Percentiles rank a stretch among this genome's conserved stretches.
Conservation (phyloP, 1,284 basidiomycete species). For the Flammula alnicola region DNA sequence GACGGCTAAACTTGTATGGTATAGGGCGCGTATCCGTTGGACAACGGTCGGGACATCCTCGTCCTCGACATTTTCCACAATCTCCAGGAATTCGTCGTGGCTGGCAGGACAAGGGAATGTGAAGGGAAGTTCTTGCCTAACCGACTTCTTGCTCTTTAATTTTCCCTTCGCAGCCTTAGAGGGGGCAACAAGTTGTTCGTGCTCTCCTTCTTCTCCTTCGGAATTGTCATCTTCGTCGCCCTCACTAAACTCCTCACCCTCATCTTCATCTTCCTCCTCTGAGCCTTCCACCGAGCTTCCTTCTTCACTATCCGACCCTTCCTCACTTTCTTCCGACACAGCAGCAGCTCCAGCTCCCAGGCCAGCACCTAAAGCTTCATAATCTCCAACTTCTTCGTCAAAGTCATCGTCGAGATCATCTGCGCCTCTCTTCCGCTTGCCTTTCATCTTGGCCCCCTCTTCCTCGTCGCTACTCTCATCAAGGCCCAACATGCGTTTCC, state of each 20-base stretch:
- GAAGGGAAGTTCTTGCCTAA: slow-evolving; percentile 77
- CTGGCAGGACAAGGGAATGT: slow-evolving; percentile 89
- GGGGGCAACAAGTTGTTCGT: slow-evolving; percentile 43
- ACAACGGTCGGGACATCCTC: slow-evolving; percentile 82
- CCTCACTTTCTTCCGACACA: slow-evolving; percentile 50
- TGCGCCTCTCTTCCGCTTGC: slow-evolving; percentile 57
- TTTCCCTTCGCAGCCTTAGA: slow-evolving; percentile 34
- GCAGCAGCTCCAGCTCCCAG: slow-evolving; percentile 80
- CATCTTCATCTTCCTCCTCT: slow-evolving; percentile 50
- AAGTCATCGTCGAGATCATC: slow-evolving; percentile 98
- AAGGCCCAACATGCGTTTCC: slow-evolving; percentile 88
- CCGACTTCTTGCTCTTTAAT: slow-evolving; percentile 28
- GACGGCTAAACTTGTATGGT: slow-evolving; percentile 89
- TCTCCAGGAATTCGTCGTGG: slow-evolving; percentile 88
- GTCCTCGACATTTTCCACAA: slow-evolving; percentile 74
- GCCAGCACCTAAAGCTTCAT: slow-evolving; percentile 52
- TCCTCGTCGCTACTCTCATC: slow-evolving; percentile 68
- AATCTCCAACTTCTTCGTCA: slow-evolving; percentile 53
- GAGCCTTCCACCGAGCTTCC: slow-evolving; percentile 40
- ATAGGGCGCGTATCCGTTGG: slow-evolving; percentile 88
- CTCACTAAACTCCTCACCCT: slow-evolving; percentile 29
- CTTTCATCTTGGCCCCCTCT: slow-evolving; percentile 46
- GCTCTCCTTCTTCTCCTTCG: slow-evolving; percentile 45
- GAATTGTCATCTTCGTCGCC: slow-evolving; percentile 33
- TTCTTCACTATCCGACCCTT: slow-evolving; percentile 42